Conservation (phyloP, 352 stramenopile genomes). For the Thalassiosira hispida region DNA sequence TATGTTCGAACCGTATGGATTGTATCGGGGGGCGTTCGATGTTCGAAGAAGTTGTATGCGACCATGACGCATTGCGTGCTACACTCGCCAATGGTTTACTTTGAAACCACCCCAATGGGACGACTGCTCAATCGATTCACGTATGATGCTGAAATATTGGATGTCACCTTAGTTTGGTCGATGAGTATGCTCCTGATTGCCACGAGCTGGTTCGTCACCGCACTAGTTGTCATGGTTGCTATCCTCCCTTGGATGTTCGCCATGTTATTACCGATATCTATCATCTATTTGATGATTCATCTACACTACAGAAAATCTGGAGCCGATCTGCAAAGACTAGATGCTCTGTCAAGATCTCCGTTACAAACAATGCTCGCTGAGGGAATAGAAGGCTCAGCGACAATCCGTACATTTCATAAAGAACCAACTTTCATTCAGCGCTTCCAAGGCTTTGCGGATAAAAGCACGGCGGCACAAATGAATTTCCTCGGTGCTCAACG, state of each 20-base stretch:
- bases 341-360: constrained; percentile 76
- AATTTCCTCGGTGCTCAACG: constrained; percentile 65
- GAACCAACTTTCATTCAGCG: constrained; percentile 51
- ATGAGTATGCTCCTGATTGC: constrained; percentile 59
- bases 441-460: constrained; percentile 57
- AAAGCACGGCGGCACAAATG: constrained; percentile 63
- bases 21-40: constrained; percentile 31
- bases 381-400: constrained; percentile 75
- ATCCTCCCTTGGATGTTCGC: constrained; percentile 53
- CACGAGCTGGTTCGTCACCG: constrained; percentile 43
- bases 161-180: constrained; percentile 62
- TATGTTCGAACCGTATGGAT: constrained; percentile 39
- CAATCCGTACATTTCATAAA: constrained; percentile 76
- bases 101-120: constrained; percentile 69
- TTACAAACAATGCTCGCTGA: constrained; percentile 79
- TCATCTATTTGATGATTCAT: constrained; percentile 76
- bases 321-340: constrained; percentile 82
- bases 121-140: constrained; percentile 72
- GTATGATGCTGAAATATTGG: constrained; percentile 58
- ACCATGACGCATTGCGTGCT: constrained; percentile 36
- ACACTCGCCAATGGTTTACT: constrained; percentile 41
- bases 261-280: constrained; percentile 70
- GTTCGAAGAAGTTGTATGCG: constrained; percentile 32
- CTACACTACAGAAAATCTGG: constrained; percentile 80
- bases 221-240: constrained; percentile 51